These are phyloP conservation scores for Epichloe festucae DNA, from an alignment of 2,329 filamentous ascomycete species.

Conservation along the genomic window DNA sequence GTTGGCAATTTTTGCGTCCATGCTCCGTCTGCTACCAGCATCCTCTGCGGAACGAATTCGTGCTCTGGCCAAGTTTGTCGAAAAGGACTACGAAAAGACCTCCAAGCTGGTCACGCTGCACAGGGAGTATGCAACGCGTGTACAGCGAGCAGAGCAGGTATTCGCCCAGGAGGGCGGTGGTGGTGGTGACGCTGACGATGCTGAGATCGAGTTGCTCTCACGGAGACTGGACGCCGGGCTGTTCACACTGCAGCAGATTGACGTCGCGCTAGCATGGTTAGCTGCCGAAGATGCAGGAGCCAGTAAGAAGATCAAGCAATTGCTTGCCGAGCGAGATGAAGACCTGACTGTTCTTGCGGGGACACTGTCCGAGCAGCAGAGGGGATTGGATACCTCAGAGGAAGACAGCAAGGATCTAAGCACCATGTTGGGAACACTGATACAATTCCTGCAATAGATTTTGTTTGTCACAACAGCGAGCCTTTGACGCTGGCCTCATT, in stretches of 20 bases:
- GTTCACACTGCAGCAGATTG: slow-evolving; percentile 70
- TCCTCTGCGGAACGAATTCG: slow-evolving; percentile 70
- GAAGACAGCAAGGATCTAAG: slow-evolving; percentile 44
- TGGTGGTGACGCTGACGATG: slow-evolving; percentile 28
- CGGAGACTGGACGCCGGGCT: slow-evolving; percentile 71
- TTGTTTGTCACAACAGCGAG: not conserved
- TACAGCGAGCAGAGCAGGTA: slow-evolving; percentile 45
- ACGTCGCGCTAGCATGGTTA: slow-evolving; percentile 81
- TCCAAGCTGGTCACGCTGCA: slow-evolving; percentile 58
- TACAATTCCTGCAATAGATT: slow-evolving; percentile 32
- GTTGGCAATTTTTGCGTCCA: slow-evolving; percentile 70
- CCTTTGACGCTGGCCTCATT: not conserved
- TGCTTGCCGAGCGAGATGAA: slow-evolving; percentile 58
- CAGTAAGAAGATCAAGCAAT: slow-evolving; percentile 44
- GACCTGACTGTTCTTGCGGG: slow-evolving; percentile 46
- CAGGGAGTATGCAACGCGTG: slow-evolving; percentile 51
- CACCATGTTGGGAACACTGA: slow-evolving; percentile 41
- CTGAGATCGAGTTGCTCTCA: slow-evolving; percentile 60
- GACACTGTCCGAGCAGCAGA: slow-evolving; percentile 52
- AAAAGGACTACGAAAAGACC: slow-evolving; percentile 86
- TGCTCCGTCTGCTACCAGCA: slow-evolving; percentile 68
- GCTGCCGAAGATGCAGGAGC: slow-evolving; percentile 78
- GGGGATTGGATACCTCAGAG: slow-evolving; percentile 41
- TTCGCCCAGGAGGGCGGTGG: slow-evolving; percentile 13
- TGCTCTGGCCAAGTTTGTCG: slow-evolving; percentile 83